Percentiles rank a stretch among this genome's conserved stretches.
These are phyloP conservation scores for Linum usitatissimum DNA, from an alignment of 345 rosid species.

Conservation along the genomic window DNA sequence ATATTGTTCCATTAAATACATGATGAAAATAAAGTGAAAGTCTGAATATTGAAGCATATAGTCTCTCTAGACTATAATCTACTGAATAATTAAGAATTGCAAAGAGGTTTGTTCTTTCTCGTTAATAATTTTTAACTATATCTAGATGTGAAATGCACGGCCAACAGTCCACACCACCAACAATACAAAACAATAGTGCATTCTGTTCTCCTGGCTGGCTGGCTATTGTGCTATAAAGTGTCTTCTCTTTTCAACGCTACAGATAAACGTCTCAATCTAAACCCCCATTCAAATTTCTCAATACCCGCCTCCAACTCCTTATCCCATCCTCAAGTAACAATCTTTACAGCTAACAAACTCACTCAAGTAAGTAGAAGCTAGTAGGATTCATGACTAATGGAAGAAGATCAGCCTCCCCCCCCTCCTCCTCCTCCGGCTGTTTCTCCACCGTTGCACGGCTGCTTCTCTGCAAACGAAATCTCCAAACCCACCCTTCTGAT, in stretches of 20 bases:
- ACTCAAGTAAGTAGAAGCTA: background rate
- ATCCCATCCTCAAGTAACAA: background rate
- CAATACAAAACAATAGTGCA: too few relatives aligned
- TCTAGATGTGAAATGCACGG: too few relatives aligned
- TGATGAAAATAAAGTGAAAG: too few relatives aligned
- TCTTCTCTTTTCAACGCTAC: background rate
- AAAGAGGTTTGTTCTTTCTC: too few relatives aligned
- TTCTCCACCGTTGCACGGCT: slow-evolving; percentile 46
- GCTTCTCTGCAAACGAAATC: slow-evolving; percentile 54
- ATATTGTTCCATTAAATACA: too few relatives aligned
- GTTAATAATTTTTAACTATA: too few relatives aligned
- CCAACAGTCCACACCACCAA: background rate
- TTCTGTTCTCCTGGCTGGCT: background rate
- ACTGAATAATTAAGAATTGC: too few relatives aligned
- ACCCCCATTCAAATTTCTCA: background rate
- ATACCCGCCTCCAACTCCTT: background rate
- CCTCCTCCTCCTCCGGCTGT: slow-evolving; percentile 43
- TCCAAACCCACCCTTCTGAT: slow-evolving; percentile 60
- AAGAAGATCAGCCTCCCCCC: slow-evolving; percentile 2
- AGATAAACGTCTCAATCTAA: background rate
- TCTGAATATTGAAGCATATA: too few relatives aligned
- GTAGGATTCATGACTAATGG: slow-evolving; percentile 22
- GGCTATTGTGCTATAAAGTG: background rate
- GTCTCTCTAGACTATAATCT: too few relatives aligned
- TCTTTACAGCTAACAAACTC: background rate